Base-by-base conservation (phyloP, 495 filamentous ascomycete genomes). In the Ascobolus immersus region DNA sequence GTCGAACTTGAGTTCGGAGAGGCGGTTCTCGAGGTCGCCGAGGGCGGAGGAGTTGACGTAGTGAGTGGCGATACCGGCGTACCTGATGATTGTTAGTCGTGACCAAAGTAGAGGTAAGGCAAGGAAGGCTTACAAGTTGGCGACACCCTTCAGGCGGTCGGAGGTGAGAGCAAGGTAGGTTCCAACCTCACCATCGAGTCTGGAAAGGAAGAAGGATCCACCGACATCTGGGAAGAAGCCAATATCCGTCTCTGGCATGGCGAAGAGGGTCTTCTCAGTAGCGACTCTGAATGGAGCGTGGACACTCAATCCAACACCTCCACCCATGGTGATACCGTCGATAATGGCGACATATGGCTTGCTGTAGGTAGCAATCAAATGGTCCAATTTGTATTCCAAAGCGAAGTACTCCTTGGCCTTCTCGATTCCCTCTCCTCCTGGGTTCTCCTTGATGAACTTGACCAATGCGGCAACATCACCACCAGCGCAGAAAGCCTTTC, bases 171-270 rank as follows among this genome's bases (percentile, higher is more conserved):
- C 86, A 24, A 94, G 67, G 54, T 93, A 94, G 25, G 77, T 89
- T 21, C 86, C 86, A 26, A 77, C 47, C 34, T 64, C 51, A 29
- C 86, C 86, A 38, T 84, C 68, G 55, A 96, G 69, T 36, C 79
- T 64, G 6, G 86, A 77, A 17, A 96, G 61, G 61, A 93, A 94
- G 60, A 93, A 94, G 13, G 75, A 82, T 34, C 69, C 86, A 26
- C 86, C 86, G 21, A 96, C 89, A 45, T 96, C 86, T 19, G 89
- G 86, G 58, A 94, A 96, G 59, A 93, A 92, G 7, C 86, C 86
- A 44, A 96, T 96, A 6, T 62, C 82, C 2, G 86, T 96, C 59
- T 96, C 86, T 22, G 86, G 86, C 86, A 96, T 96, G 40, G 89
- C 81, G 47, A 96, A 91, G 13, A 82, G 52, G 5, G 89, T 96